Evolutionary conservation across 116 monocot species (phyloP), one percentile per base, ranked within the genome.

Genomic region (Iris pallida): DNA sequence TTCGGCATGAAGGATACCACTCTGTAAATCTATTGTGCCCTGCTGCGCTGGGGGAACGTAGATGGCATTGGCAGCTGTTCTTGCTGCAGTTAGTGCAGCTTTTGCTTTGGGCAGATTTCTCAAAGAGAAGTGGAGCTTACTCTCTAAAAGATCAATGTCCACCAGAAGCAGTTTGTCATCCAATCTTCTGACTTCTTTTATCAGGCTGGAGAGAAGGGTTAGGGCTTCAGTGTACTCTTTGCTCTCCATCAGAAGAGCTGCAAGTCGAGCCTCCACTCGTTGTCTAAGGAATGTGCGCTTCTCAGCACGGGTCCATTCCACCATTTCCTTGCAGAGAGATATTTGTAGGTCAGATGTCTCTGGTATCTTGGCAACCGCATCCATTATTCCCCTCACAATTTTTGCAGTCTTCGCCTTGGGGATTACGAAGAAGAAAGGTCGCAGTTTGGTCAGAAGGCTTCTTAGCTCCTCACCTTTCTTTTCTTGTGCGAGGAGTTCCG

Each of bases 31-130:
- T 47, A 85, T 89, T 2, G 85, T 85, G 5, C 89, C 89, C 68
- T 89, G 89, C 75, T 83, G 89, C 12, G 89, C 85, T 13, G 85
- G 89, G 6, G 85, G 89, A 19, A 89, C 89, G 69, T 89, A 89
- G 57, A 89, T 89, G 14, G 89, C 85, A 80, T 85, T 89, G 43
- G 89, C 89, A 61, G 89, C 89, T 5, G 89, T 89, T 68, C 89
- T 79, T 18, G 89, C 89, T 2, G 89, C 85, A 16, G 89, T 89
- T 12, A 89, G 68, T 20, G 89, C 75, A 17, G 89, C 89, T 75
- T 89, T 89, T 13, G 89, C 85, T 67, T 89, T 89, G 15, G 89
- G 89, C 0, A 89, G 66, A 72, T 89, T 89, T 72, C 89, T 82
- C 69, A 85, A 69, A 17, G 89, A 85, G 59, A 89, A 85, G 55